Conservation (phyloP, 148 eudicot species). For the Rheum nobile region DNA sequence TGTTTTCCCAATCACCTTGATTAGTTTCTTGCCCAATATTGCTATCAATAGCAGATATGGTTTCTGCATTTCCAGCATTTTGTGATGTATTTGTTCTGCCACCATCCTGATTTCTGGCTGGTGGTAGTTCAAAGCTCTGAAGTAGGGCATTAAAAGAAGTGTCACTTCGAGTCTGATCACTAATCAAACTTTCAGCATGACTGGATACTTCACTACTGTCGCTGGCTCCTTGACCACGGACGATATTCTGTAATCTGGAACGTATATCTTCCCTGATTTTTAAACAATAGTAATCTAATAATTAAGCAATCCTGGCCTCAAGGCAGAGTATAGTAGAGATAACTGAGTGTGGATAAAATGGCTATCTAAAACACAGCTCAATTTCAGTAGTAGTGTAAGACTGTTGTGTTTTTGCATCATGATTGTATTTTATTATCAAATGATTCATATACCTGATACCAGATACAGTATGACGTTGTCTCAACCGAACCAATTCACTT, state of each 20-base stretch:
- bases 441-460: constrained; percentile 59
- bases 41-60: constrained; percentile 27
- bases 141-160: constrained; percentile 26
- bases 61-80: constrained; percentile 28
- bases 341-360: not conserved
- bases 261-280: constrained; percentile 64
- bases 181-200: constrained; percentile 27
- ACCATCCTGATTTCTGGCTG: constrained; percentile 28
- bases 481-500: constrained; percentile 69
- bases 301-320: not conserved
- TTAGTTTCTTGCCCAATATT: constrained; percentile 24
- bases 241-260: constrained; percentile 48
- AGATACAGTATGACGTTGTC: constrained; percentile 89
- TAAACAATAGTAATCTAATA: not conserved
- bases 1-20: constrained; percentile 28
- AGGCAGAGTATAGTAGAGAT: not conserved
- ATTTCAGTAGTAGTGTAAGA: not conserved
- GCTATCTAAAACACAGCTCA: not conserved
- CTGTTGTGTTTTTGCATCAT: not conserved
- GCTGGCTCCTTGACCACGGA: constrained; percentile 58
- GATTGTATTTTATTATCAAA: not conserved
- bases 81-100: constrained; percentile 26
- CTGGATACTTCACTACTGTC: constrained; percentile 30
- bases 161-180: constrained; percentile 30
- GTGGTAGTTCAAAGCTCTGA: constrained; percentile 34